A percentile compares a stretch with the other conserved stretches of the same genome.
Conservation (phyloP, 2,329 filamentous ascomycete genomes). For the Colletotrichum karsti region DNA sequence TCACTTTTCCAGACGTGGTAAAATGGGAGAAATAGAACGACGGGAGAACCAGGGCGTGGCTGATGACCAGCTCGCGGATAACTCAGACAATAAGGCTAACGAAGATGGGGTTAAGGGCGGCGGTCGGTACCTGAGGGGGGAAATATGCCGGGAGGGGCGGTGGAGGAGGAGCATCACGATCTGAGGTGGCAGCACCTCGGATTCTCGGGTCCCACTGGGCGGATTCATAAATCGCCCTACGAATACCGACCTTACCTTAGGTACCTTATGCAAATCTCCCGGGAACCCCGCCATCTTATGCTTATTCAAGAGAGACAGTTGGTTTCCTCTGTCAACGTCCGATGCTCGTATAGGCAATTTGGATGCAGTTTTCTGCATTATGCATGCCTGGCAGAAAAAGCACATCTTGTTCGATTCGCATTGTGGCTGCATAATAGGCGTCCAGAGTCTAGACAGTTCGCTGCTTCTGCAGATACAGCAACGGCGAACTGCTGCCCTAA, state of each 20-base stretch:
- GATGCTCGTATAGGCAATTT: conserved; percentile 12
- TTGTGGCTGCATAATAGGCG: conserved; percentile 14
- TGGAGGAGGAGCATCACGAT: background rate
- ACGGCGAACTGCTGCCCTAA: background rate
- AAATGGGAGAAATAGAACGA: background rate
- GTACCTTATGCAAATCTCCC: background rate
- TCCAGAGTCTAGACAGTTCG: background rate
- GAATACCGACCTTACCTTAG: background rate
- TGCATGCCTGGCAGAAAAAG: background rate
- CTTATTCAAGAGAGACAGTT: background rate
- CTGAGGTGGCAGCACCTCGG: background rate
- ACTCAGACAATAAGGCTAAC: background rate
- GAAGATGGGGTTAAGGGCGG: background rate
- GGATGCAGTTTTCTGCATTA: background rate
- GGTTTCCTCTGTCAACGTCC: background rate
- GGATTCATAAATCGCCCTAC: background rate
- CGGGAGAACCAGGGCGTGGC: background rate
- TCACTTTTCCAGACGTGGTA: background rate
- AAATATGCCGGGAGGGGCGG: background rate
- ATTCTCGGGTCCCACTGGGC: background rate
- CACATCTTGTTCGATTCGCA: conserved; percentile 6
- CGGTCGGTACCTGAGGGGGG: background rate
- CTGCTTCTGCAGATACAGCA: background rate
- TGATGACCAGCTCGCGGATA: background rate
- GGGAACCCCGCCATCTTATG: background rate